Conservation (phyloP, 1,284 basidiomycete species). For the Trichosporon faecale region DNA sequence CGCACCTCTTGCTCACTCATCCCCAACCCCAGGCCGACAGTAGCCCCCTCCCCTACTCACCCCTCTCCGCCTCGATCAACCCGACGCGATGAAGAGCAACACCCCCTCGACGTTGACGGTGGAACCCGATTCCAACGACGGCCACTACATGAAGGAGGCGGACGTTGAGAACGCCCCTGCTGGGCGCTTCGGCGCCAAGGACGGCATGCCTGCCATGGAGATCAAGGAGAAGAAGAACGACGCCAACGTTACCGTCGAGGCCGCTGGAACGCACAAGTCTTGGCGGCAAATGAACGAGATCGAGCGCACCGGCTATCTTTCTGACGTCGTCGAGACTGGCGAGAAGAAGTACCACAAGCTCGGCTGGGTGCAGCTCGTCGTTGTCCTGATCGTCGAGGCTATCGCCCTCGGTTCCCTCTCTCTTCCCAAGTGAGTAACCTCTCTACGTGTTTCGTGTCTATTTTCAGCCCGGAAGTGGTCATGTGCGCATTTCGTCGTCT, state of each 20-base stretch:
- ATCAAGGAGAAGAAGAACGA: not conserved
- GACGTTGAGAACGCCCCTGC: not conserved
- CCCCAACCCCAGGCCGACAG: not conserved
- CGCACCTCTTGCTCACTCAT: not conserved
- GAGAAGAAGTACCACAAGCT: conserved; percentile 26
- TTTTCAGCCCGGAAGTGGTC: not conserved
- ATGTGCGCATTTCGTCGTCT: not conserved
- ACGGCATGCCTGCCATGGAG: not conserved
- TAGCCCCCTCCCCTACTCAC: not conserved
- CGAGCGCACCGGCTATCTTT: conserved; percentile 18
- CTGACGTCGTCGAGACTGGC: conserved; percentile 14
- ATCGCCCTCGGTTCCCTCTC: conserved; percentile 23
- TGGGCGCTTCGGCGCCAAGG: not conserved
- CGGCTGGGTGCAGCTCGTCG: conserved; percentile 22
- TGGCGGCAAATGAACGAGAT: conserved; percentile 18
- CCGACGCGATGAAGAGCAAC: not conserved
- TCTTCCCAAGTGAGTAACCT: conserved; percentile 22
- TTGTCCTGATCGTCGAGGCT: conserved; percentile 22
- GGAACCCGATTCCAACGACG: not conserved
- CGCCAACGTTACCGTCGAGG: not conserved
- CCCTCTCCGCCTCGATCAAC: not conserved
- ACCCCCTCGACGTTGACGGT: not conserved
- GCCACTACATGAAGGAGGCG: not conserved
- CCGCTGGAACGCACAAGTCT: not conserved
- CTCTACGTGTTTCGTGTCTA: not conserved